These are phyloP conservation scores for Penicillium goetzii DNA, from an alignment of 495 filamentous ascomycete species.

Conservation along the genomic window DNA sequence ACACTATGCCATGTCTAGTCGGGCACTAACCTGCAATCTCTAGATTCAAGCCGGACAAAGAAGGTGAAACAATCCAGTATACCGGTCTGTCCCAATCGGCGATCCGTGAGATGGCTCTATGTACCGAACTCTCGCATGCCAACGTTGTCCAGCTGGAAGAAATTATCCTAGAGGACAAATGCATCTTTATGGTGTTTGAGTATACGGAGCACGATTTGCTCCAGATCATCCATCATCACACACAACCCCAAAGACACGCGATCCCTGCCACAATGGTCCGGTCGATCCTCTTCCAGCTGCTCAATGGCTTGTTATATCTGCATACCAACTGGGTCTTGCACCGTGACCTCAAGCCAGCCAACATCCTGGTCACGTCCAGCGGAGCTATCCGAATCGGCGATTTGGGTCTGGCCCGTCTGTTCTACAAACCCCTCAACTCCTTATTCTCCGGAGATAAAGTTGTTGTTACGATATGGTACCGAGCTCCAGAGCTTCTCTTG, in stretches of 20 bases:
- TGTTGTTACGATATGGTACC: slow-evolving; percentile 99
- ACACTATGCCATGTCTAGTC: slow-evolving; percentile 19
- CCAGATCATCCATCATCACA: slow-evolving; percentile 98
- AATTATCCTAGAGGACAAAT: slow-evolving; percentile 98
- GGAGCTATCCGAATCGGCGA: slow-evolving; percentile 95
- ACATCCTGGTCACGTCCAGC: slow-evolving; percentile 93
- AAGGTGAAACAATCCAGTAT: slow-evolving; percentile 91
- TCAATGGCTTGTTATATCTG: slow-evolving; percentile 92
- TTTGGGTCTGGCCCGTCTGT: slow-evolving; percentile 86
- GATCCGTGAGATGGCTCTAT: slow-evolving; percentile 97
- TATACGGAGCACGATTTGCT: slow-evolving; percentile 96
- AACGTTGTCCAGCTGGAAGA: slow-evolving; percentile 93
- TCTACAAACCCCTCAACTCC: slow-evolving; percentile 88
- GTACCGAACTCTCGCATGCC: slow-evolving; percentile 84
- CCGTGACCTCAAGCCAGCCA: slow-evolving; percentile 94
- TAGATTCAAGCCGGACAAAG: slow-evolving; percentile 98
- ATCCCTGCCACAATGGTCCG: slow-evolving; percentile 89
- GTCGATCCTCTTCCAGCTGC: slow-evolving; percentile 89
- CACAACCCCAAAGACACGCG: slow-evolving; percentile 79
- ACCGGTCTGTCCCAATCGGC: slow-evolving; percentile 98
- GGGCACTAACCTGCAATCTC: not conserved
- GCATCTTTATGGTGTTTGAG: slow-evolving; percentile 99
- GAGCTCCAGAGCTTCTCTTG: slow-evolving; percentile 90
- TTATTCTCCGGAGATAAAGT: slow-evolving; percentile 97
- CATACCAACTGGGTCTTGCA: slow-evolving; percentile 98